phyloP scores from a whole-genome alignment of 2,329 filamentous ascomycete species.

The Pseudocercospora macadamiae region DNA sequence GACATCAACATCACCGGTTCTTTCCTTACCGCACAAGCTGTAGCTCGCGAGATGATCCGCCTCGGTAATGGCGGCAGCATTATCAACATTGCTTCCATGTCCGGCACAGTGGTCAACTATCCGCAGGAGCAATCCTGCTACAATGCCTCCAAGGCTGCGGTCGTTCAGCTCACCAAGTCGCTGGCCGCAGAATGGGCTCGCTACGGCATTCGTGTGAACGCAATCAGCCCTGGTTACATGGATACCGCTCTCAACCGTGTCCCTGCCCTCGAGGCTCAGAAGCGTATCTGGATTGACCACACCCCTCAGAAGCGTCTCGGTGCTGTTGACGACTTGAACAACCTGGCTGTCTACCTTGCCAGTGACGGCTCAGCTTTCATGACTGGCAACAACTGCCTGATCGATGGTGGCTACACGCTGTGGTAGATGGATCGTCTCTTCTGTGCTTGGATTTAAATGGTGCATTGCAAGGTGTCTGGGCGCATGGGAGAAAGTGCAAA shows the following conservation, averaged over 20 bases:
- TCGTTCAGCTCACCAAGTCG: slow-evolving; percentile 77
- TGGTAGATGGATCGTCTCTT: too few relatives aligned
- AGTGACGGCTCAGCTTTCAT: slow-evolving; percentile 74
- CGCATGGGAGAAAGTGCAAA: slow-evolving; percentile 6
- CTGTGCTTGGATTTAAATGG: neutral
- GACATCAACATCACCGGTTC: slow-evolving; percentile 82
- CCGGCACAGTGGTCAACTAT: slow-evolving; percentile 48
- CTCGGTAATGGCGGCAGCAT: slow-evolving; percentile 71
- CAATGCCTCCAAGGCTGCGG: slow-evolving; percentile 81
- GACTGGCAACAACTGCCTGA: slow-evolving; percentile 74
- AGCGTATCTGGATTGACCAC: slow-evolving; percentile 76
- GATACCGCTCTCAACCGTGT: slow-evolving; percentile 81
- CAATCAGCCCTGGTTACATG: slow-evolving; percentile 84
- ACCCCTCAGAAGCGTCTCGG: slow-evolving; percentile 76
- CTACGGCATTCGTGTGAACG: slow-evolving; percentile 79
- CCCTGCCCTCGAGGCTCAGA: slow-evolving; percentile 75
- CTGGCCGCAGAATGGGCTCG: slow-evolving; percentile 84
- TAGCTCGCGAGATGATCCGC: slow-evolving; percentile 65
- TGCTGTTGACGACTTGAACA: slow-evolving; percentile 75
- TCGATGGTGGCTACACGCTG: slow-evolving; percentile 71
- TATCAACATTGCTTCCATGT: slow-evolving; percentile 72
- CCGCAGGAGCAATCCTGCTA: slow-evolving; percentile 80
- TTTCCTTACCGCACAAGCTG: slow-evolving; percentile 71
- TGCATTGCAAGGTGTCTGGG: slow-evolving; percentile 18
- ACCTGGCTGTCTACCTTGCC: slow-evolving; percentile 74